Evolutionary conservation across 306 rosid genomes (phyloP), one percentile per base, ranked within the genome.

Genomic region (Spatholobus suberectus): DNA sequence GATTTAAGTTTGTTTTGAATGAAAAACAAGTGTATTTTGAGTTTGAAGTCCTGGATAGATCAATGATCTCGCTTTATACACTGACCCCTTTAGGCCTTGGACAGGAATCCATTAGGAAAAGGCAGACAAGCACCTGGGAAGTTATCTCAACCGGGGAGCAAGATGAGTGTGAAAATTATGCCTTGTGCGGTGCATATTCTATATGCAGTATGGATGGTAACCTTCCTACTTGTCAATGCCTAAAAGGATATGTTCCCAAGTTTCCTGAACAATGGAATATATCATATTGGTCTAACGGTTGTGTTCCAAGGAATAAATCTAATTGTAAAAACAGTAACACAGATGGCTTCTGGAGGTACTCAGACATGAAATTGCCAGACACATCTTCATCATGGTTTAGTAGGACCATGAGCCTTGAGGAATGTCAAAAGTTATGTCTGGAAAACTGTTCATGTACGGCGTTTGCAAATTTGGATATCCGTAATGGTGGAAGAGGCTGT

Each of bases 371-470:
- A 55, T 62, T 81, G 83, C 85, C 83, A 0, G 88, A 85, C 71
- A 81, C 85, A 1, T 70, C 85, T 67, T 77, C 61, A 7, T 59
- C 86, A 0, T 83, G 75, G 86, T 77, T 17, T 71, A n/a, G 40
- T 10, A 62, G 12, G 75, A 81, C 26, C 37, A 32, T 9, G 78
- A 61, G 11, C 24, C 78, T 61, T 27, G 11, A 47, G 20, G 89
- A 80, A 18, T 87, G 88, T 41, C 11, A 23, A 52, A 69, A 32
- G 23, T 0, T 20, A n/a, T 84, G 88, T 54, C 34, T 63, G 59
- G 35, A 69, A 1, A 78, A 68, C 52, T 87, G 88, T 29, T 87
- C 43, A 32, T 84, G 88, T 58, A 52, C 69, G 15, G 80, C 90
- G 17, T 87, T 49, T 38, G 12, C 86, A 10, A 55, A 55, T 58